Conservation (phyloP, 345 rosid genomes). For the Euphorbia lathyris region DNA sequence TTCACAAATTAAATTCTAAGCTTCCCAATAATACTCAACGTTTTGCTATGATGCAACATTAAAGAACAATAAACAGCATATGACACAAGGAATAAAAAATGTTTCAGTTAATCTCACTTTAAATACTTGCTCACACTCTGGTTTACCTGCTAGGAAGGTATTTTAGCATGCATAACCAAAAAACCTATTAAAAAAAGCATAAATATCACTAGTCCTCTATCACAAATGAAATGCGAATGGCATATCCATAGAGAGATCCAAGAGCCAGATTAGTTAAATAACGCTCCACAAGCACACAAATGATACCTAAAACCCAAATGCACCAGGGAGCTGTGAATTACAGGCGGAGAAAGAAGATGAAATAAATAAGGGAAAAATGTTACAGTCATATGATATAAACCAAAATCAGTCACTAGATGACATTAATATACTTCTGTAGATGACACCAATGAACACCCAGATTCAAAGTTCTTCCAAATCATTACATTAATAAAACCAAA, state of each 20-base stretch:
- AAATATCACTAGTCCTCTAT: background rate
- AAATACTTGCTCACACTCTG: background rate
- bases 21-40: background rate
- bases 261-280: background rate
- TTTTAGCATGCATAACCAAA: background rate
- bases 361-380: background rate
- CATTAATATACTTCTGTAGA: background rate
- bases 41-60: background rate
- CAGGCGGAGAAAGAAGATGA: background rate
- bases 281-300: background rate
- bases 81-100: background rate
- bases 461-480: background rate
- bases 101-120: background rate
- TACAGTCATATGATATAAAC: too few species aligned
- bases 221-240: background rate
- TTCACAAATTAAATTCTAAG: background rate
- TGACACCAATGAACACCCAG: background rate
- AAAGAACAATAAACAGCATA: background rate
- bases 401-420: background rate
- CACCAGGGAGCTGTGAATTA: background rate
- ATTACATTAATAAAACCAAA: background rate
- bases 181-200: background rate
- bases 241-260: background rate
- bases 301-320: background rate
- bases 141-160: background rate